Evolutionary conservation across 148 eudicot species (phyloP).

Genomic region (Limonium bicolor): DNA sequence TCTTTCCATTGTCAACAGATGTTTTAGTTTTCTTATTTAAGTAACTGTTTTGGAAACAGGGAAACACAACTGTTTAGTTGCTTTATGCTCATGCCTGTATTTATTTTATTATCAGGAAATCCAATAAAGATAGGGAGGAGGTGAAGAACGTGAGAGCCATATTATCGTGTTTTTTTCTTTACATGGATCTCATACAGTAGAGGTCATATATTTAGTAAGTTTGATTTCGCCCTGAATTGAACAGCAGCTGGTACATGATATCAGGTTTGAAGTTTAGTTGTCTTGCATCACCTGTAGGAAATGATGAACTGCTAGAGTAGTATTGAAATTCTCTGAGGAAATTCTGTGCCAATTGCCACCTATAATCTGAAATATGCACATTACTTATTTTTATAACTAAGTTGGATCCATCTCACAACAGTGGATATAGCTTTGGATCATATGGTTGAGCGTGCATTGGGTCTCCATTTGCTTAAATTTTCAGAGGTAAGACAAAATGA

Average conservation of each 20-base stretch:
- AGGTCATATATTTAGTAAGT: not conserved
- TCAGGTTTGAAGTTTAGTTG: too few species aligned
- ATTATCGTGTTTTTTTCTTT: not conserved
- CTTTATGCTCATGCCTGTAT: conserved; percentile 94
- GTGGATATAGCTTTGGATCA: conserved; percentile 43
- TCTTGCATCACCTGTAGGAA: too few species aligned
- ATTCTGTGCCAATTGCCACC: too few species aligned
- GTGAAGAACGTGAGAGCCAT: conserved; percentile 45
- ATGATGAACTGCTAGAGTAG: too few species aligned
- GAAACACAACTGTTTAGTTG: conserved; percentile 94
- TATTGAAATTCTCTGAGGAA: not conserved
- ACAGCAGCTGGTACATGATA: too few species aligned
- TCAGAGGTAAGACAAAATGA: conserved; percentile 45
- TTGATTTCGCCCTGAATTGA: not conserved
- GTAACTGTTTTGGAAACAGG: conserved; percentile 48
- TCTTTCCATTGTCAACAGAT: not conserved
- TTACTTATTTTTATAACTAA: not conserved
- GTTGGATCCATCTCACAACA: conserved; percentile 18
- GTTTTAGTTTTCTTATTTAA: not conserved
- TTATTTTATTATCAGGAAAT: conserved; percentile 85
- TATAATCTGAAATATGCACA: not conserved
- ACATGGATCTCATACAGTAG: not conserved
- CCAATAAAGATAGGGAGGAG: conserved; percentile 73
- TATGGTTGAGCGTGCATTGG: conserved; percentile 62
- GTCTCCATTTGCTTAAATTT: conserved; percentile 73